These are phyloP conservation scores for Monilinia aucupariae DNA, from an alignment of 2,329 filamentous ascomycete genomes.

Conservation along the genomic window DNA sequence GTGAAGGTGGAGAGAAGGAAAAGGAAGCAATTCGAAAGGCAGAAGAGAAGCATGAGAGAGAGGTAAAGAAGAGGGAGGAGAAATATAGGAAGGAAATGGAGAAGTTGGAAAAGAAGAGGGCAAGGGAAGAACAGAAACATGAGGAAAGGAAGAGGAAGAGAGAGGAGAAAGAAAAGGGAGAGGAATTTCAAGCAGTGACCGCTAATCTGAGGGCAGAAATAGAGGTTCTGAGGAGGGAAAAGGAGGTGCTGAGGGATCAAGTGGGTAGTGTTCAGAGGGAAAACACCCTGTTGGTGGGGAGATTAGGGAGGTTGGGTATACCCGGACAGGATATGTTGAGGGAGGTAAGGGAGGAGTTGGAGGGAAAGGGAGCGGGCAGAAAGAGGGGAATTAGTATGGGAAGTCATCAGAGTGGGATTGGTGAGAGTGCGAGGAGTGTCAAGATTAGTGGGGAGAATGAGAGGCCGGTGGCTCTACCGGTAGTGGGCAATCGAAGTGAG, in stretches of 20 bases:
- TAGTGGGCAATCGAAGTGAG: not conserved
- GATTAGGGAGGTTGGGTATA: constrained; percentile 43
- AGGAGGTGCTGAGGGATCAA: constrained; percentile 49
- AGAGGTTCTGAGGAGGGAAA: constrained; percentile 50
- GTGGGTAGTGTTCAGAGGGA: constrained; percentile 54
- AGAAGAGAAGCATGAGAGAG: constrained; percentile 57
- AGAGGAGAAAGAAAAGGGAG: constrained; percentile 48
- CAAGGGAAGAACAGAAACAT: constrained; percentile 56
- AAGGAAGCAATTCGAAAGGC: constrained; percentile 49
- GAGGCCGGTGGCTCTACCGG: not conserved
- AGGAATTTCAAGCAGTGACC: constrained; percentile 41
- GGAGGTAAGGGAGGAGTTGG: constrained; percentile 27
- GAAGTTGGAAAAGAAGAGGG: constrained; percentile 59
- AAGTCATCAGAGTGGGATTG: not conserved
- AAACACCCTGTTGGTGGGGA: constrained; percentile 54
- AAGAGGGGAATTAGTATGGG: constrained; percentile 28
- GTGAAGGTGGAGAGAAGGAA: constrained; percentile 46
- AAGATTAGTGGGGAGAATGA: not conserved
- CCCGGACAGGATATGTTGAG: constrained; percentile 30
- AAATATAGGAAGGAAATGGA: constrained; percentile 59
- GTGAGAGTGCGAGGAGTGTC: not conserved
- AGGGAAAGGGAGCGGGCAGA: constrained; percentile 19
- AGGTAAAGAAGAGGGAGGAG: constrained; percentile 60
- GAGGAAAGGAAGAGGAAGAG: constrained; percentile 47
- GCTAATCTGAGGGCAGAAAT: constrained; percentile 49